Evolutionary conservation across 1,139 yeast species (phyloP), one percentile per base, ranked within the genome.

Genomic region (Pneumocystis canis): DNA sequence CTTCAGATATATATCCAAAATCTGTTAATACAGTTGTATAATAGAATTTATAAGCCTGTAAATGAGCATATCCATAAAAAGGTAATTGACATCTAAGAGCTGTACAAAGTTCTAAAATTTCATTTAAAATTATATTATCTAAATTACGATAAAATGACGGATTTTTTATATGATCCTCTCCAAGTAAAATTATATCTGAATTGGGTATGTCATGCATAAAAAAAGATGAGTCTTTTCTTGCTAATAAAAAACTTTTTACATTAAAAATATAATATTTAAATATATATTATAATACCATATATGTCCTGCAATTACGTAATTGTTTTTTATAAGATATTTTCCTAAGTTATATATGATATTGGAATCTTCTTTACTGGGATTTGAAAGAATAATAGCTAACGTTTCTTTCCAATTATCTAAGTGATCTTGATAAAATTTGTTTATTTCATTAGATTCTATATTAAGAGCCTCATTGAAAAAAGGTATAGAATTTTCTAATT

Each of bases 1-100:
- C 82, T 59, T 82, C 89, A 2, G 74, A 67, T 35, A 75, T 71
- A 40, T 73, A 70, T 1, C 92, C 92, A 66, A 78, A 75, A 67
- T 87, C 96, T 1, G 86, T 84, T 66, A 87, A 75, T 28, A 78
- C 73, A 47, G 80, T 77, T 1, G 92, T 89, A 70, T 84, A 87
- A 58, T 77, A 78, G 56, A 85, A 75, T 69, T 84, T 85, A 69
- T 80, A 73, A 0, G 81, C 76, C 28, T 82, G 73, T 68, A 84
- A 72, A 68, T 84, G 87, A 0, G 84, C 80, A 65, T 79, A 77
- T 0, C 66, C 58, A 76, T 73, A 1, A 73, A 66, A 4, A 72
- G 68, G 2, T 74, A 70, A 16, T 72, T 70, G 20, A 74, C 70
- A 47, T 74, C 72, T 59, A 28, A 65, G 58, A 35, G 57, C 53